A percentile compares a stretch with the other conserved stretches of the same genome.
These are phyloP conservation scores for Leccinum proliferum DNA, from an alignment of 1,284 basidiomycete species.

Conservation along the genomic window DNA sequence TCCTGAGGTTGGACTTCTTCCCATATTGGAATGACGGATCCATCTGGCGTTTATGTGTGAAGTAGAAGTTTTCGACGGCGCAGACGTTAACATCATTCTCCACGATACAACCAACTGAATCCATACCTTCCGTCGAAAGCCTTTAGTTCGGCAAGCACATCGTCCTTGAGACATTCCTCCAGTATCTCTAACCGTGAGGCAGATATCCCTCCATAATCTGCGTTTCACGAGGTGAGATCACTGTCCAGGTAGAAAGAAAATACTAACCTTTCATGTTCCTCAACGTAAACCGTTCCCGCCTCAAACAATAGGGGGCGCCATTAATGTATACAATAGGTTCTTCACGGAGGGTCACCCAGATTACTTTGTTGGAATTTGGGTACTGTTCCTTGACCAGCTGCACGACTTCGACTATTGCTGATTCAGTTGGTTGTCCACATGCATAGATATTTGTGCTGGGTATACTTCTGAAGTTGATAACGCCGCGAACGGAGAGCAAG, in stretches of 20 bases:
- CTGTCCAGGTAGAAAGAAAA: slow-evolving; percentile 1
- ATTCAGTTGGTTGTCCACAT: slow-evolving; percentile 88
- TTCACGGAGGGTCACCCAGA: slow-evolving; percentile 93
- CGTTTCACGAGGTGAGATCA: slow-evolving; percentile 3
- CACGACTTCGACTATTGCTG: slow-evolving; percentile 86
- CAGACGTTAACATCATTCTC: slow-evolving; percentile 1
- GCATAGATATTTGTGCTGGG: slow-evolving; percentile 85
- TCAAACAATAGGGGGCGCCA: slow-evolving; percentile 74
- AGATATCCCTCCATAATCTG: slow-evolving; percentile 92
- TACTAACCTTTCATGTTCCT: slow-evolving; percentile 79
- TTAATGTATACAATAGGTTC: slow-evolving; percentile 97
- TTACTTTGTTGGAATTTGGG: slow-evolving; percentile 57
- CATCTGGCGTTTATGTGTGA: slow-evolving; percentile 87
- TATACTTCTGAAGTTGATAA: slow-evolving; percentile 92
- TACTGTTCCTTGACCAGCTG: slow-evolving; percentile 59
- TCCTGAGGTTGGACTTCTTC: slow-evolving; percentile 80
- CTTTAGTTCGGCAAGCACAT: slow-evolving; percentile 81
- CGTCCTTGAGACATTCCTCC: slow-evolving; percentile 89
- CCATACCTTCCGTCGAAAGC: slow-evolving; percentile 76
- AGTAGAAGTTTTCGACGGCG: slow-evolving; percentile 55
- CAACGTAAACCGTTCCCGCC: slow-evolving; percentile 75
- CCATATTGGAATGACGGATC: slow-evolving; percentile 93
- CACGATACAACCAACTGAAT: not conserved
- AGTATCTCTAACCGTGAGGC: slow-evolving; percentile 81
- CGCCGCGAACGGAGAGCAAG: slow-evolving; percentile 76